Base-by-base conservation (phyloP, 495 filamentous ascomycete genomes). In the Sordaria brevicollis region DNA sequence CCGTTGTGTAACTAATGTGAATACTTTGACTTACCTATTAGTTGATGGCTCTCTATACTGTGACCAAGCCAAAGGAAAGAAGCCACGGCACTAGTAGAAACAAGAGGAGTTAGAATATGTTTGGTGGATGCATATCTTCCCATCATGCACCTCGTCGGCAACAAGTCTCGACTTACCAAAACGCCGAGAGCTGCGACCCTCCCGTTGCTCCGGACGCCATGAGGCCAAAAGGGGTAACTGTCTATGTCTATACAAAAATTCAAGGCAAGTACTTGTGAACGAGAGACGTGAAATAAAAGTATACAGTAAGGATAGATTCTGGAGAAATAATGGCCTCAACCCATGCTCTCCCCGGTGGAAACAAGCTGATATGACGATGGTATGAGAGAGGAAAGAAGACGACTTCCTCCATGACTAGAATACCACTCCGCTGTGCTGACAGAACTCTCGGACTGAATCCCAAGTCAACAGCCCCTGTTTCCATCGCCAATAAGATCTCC, bases 11-110 rank as follows among this genome's bases (percentile, higher is more conserved):
- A 43, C n/a, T 21, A 1, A 17, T n/a, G 65, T 8, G 13, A 34
- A 5, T 41, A 37, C 38, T 2, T 7, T 9, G 1, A 65, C 67
- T 41, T 68, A 83, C 83, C 81, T 57, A 81, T 79, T 35, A 84
- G 76, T n/a, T 80, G 80, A 65, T 85, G 82, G 37, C 77, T 79
- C 66, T 85, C 79, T 19, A 84, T 69, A 5, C 76, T 81, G 68
- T 77, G 74, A 5, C 78, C 76, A 13, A 85, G 74, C 81, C 81
- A 85, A 10, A 81, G 66, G 73, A 84, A 84, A 0, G 81, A 83
- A 37, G 79, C 72, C 19, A 82, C 78, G 71, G 83, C 80, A 72
- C 83, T 83, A 37, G 31, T 31, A 6, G 17, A 34, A n/a, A 17
- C 13, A 43, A 19, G 33, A 33, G 33, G 19, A 35, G 49, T 67